Percentiles rank a stretch among this genome's conserved stretches.
phyloP scores from a whole-genome alignment of 176 grass and related monocot species.

The Cocos nucifera region DNA sequence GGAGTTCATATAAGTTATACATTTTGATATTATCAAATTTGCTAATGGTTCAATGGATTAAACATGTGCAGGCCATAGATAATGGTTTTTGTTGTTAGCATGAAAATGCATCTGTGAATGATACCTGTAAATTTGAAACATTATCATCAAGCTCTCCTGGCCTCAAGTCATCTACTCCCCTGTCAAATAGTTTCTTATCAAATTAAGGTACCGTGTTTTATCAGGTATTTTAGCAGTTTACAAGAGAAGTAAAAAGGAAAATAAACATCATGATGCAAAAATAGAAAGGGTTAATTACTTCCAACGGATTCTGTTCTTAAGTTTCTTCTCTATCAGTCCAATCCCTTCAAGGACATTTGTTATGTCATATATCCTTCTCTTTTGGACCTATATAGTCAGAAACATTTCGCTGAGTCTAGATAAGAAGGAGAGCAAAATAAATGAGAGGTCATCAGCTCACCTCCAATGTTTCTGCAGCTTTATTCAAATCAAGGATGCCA shows the following conservation, averaged over 20 bases:
- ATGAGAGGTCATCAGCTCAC: conserved; percentile 7
- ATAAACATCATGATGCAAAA: conserved; percentile 8
- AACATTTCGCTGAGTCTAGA: not conserved
- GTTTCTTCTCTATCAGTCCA: conserved; percentile 92
- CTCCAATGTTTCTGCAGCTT: conserved; percentile 71
- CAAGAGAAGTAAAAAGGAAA: conserved; percentile 7
- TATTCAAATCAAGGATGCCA: conserved; percentile 82
- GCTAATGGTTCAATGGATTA: not conserved
- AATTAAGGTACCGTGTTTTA: no score
- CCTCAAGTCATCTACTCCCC: not conserved
- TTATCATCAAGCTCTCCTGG: no score
- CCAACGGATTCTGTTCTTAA: conserved; percentile 81
- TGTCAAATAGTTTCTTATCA: not conserved
- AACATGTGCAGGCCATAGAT: not conserved
- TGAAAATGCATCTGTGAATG: not conserved
- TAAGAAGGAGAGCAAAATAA: no score
- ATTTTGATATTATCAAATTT: no score
- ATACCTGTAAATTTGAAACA: conserved; percentile 6
- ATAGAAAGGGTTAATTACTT: conserved; percentile 51
- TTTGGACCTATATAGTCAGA: conserved; percentile 58
- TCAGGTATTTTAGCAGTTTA: no score
- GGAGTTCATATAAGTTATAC: not conserved
- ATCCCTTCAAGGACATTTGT: conserved; percentile 97
- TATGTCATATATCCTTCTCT: conserved; percentile 92
- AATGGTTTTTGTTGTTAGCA: not conserved